These are phyloP conservation scores for Ceriops tagal DNA, from an alignment of 345 rosid genomes.

Conservation along the genomic window DNA sequence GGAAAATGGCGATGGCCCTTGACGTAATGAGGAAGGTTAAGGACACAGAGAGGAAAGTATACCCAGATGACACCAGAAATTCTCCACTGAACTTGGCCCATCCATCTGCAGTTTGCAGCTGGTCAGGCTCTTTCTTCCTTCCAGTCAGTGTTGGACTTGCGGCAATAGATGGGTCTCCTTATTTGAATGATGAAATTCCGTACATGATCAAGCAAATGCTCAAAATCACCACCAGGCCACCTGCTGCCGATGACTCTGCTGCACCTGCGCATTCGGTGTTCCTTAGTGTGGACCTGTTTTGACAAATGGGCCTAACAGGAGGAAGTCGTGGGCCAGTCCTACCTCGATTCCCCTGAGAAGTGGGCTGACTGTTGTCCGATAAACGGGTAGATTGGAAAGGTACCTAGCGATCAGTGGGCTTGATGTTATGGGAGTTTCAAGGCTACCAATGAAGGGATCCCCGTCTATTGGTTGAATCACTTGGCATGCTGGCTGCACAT, in stretches of 20 bases:
- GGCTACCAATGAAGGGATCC: constrained; percentile 95
- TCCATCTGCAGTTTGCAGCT: constrained; percentile 87
- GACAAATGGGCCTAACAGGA: constrained; percentile 87
- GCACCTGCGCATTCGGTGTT: constrained; percentile 69
- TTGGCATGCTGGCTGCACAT: constrained; percentile 76
- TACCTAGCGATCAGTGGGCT: constrained; percentile 93
- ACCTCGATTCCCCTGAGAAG: constrained; percentile 86
- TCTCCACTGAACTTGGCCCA: constrained; percentile 87
- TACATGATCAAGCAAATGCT: constrained; percentile 86
- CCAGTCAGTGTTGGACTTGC: constrained; percentile 82
- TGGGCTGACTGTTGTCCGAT: constrained; percentile 87
- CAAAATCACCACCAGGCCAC: constrained; percentile 75
- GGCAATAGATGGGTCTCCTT: constrained; percentile 82
- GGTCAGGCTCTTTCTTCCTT: constrained; percentile 90
- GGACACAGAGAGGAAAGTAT: constrained; percentile 73
- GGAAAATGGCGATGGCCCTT: constrained; percentile 14
- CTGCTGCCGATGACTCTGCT: constrained; percentile 83
- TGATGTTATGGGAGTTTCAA: constrained; percentile 89
- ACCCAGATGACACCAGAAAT: constrained; percentile 96
- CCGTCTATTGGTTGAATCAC: constrained; percentile 94
- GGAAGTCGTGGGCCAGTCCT: constrained; percentile 80
- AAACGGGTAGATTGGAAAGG: constrained; percentile 90
- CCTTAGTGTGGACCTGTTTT: constrained; percentile 76
- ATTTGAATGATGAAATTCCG: constrained; percentile 65
- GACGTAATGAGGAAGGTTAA: constrained; percentile 80